Conservation (phyloP, 2,329 filamentous ascomycete genomes). For the Curvularia spicifera region DNA sequence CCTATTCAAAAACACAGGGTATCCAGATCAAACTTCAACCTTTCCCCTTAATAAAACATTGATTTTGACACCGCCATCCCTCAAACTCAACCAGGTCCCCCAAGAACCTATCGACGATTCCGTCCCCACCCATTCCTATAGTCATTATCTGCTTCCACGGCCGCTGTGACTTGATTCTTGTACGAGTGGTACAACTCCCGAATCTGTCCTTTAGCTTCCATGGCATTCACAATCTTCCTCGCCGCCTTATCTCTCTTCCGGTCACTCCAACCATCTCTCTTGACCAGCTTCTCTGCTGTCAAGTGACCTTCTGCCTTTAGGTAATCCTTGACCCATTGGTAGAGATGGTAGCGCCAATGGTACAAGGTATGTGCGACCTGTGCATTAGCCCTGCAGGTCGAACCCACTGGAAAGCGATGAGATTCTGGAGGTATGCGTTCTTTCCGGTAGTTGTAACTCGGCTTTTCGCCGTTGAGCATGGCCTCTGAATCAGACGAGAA, state of each 20-base stretch:
- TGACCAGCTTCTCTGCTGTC: constrained; percentile 62
- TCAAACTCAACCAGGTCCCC: background rate
- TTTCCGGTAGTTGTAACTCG: constrained; percentile 34
- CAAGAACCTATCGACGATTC: background rate
- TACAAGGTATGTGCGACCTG: constrained; percentile 72
- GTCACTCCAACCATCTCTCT: constrained; percentile 66
- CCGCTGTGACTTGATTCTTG: constrained; percentile 60
- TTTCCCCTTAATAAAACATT: background rate
- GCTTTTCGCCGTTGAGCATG: constrained; percentile 31
- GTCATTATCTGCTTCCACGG: constrained; percentile 38
- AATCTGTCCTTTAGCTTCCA: constrained; percentile 66
- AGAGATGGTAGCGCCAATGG: constrained; percentile 79
- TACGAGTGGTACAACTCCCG: constrained; percentile 70
- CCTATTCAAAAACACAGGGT: background rate
- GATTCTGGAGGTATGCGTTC: constrained; percentile 38
- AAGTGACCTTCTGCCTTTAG: constrained; percentile 66
- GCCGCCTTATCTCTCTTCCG: constrained; percentile 67
- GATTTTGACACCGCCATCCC: background rate
- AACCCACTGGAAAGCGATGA: constrained; percentile 40
- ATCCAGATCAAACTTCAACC: background rate
- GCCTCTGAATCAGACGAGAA: constrained; percentile 31
- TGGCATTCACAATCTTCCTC: constrained; percentile 67
- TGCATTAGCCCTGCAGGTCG: constrained; percentile 66
- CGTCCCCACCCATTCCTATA: constrained; percentile 13
- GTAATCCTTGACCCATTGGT: constrained; percentile 70